Evolutionary conservation across 176 grass and related monocot species (phyloP).

Genomic region (Oryza meyeriana): DNA sequence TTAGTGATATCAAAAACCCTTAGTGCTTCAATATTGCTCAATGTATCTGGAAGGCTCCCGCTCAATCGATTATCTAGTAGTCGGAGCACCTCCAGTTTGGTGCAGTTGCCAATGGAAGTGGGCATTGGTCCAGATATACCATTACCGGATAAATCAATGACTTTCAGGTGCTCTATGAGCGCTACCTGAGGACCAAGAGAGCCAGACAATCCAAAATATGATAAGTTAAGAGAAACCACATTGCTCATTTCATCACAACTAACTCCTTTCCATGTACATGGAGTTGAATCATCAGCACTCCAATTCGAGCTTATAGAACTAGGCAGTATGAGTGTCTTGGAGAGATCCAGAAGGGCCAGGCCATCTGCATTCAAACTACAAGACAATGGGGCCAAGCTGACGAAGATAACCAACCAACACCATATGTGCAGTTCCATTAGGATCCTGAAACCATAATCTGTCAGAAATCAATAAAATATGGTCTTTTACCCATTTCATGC

Average conservation of each 20-base stretch:
- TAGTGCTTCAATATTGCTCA: constrained; percentile 45
- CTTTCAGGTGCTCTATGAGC: constrained; percentile 34
- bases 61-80: constrained; percentile 55
- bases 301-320: constrained; percentile 42
- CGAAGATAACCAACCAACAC: constrained; percentile 17
- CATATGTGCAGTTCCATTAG: constrained; percentile 31
- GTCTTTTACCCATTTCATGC: neutral
- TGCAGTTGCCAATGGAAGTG: constrained; percentile 62
- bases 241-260: constrained; percentile 19
- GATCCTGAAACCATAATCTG: neutral
- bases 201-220: constrained; percentile 32
- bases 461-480: neutral
- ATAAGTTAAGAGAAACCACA: constrained; percentile 48
- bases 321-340: constrained; percentile 45
- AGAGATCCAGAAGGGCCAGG: constrained; percentile 45
- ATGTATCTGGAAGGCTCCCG: constrained; percentile 50
- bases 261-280: constrained; percentile 60
- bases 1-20: constrained; percentile 31
- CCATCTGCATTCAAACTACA: constrained; percentile 55
- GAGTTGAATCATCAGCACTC: constrained; percentile 41
- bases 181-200: constrained; percentile 44
- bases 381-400: constrained; percentile 27
- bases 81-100: constrained; percentile 53
- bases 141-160: constrained; percentile 29
- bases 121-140: constrained; percentile 51